Evolutionary conservation across 2,329 filamentous ascomycete species (phyloP).

Genomic region (Cercospora zeae-maydis): DNA sequence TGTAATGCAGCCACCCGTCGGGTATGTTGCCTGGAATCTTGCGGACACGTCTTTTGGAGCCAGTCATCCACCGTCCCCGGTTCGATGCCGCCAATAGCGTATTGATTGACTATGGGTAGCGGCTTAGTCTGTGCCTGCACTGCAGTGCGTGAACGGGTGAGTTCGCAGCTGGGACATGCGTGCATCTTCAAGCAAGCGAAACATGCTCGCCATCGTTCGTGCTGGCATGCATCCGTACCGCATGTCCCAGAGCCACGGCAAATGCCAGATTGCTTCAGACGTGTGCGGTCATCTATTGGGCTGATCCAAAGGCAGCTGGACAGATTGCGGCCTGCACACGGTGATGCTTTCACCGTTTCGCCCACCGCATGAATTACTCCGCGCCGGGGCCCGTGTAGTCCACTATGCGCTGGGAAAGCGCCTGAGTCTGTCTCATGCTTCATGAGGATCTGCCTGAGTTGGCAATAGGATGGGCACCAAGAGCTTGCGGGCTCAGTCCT

Average conservation of each 20-base stretch:
- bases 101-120: neutral
- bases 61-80: neutral
- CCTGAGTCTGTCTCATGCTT: neutral
- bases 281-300: neutral
- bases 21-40: neutral
- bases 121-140: neutral
- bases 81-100: neutral
- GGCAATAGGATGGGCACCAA: neutral
- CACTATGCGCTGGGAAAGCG: neutral
- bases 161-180: slow-evolving; percentile 10
- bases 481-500: slow-evolving; percentile 9
- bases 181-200: slow-evolving; percentile 2
- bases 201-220: slow-evolving; percentile 7
- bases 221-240: slow-evolving; percentile 5
- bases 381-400: neutral
- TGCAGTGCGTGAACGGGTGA: slow-evolving; percentile 4
- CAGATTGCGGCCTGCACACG: no score
- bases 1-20: slow-evolving; percentile 19
- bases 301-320: neutral
- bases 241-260: slow-evolving; percentile 3
- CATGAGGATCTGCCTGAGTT: neutral
- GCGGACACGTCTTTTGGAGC: slow-evolving; percentile 17
- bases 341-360: neutral
- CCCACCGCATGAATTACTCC: neutral
- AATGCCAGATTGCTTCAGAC: neutral